Evolutionary conservation across 441 rosid species (phyloP), one percentile per base, ranked within the genome.

Genomic region (Manihot esculenta): DNA sequence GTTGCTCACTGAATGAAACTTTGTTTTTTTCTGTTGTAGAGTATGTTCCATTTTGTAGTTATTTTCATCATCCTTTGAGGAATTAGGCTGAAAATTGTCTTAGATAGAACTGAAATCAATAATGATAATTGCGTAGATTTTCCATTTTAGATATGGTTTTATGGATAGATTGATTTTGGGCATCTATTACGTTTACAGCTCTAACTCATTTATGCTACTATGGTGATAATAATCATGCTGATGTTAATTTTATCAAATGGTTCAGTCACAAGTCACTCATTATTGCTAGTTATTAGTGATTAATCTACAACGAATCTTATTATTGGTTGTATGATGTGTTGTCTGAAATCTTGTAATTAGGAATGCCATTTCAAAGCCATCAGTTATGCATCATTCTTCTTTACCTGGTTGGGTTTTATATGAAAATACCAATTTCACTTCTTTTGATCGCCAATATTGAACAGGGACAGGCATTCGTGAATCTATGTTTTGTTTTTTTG

Each of bases 1-100:
- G 76, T 35, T 5, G 84, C 84, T 44, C 81, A 81, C 60, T 77
- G 71, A 79, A 58, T 9, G 47, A 51, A 63, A 59, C 38, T 30
- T 30, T 15, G 56, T 47, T 59, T 17, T 58, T 38, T 55, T 59
- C 10, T 23, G 63, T 57, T 72, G 81, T 77, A 69, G 76, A 75
- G 62, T 70, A 9, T 58, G 44, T 55, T 49, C 30, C 11, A 5
- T 48, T 47, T 26, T 12, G 33, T 55, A 24, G 33, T 26, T 56
- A 18, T 11, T 26, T 38, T 53, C 0, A 10, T 50, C 5, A 27
- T 38, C 7, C n/a, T 10, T 54, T 14, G 51, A 48, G n/a, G 51
- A 7, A 56, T 56, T 56, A 56, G 11, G 12, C 13, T 30, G 18
- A 11, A 35, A 57, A 62, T 48, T 62, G 51, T 48, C 21, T 38